Evolutionary conservation across 2,329 filamentous ascomycete species (phyloP), one percentile per base, ranked within the genome.

Genomic region (Rhexocercosporidium sp.): DNA sequence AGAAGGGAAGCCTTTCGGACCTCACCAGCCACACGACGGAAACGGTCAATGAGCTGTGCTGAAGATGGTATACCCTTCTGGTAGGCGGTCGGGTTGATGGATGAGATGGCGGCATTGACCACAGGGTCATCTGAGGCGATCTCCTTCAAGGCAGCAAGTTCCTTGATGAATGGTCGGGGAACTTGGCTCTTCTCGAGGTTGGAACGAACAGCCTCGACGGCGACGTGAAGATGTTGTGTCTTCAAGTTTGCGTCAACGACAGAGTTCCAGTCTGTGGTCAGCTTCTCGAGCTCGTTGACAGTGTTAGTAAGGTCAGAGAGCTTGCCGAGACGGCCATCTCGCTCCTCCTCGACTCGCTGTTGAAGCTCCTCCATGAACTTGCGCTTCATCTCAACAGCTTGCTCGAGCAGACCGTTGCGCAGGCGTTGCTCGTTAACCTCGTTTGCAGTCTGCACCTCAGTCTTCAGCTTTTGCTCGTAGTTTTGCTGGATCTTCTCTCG

Each of bases 221-320:
- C 96, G 41, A 99, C 93, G 77, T 97, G 93, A 31, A 99, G 89
- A 81, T 98, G 94, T 81, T 99, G 96, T 0, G 96, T 97, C 80
- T 92, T 91, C 70, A 98, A 87, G 81, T 96, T 98, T 68, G 88
- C 85, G 78, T 98, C 94, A 25, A 99, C 89, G 44, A 98, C 93
- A 47, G 90, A 88, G 80, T 95, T 96, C 94, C 94, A 98, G 72
- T 93, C 91, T 1, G 88, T 87, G 1, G 94, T 96, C 64, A 99
- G 87, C 79, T 90, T 90, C 82, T 97, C 94, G 14, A 99, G 88
- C 74, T 96, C 92, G 46, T 85, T 84, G 20, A 99, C 92, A 14
- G 90, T 90, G 39, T 87, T 83, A 20, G 90, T 91, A 34, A 99
- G 87, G 77, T 95, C 90, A 65, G 89, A 87, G 34, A 99, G 88